Conservation (phyloP, 331 rosid species). For the Malus hybrid region DNA sequence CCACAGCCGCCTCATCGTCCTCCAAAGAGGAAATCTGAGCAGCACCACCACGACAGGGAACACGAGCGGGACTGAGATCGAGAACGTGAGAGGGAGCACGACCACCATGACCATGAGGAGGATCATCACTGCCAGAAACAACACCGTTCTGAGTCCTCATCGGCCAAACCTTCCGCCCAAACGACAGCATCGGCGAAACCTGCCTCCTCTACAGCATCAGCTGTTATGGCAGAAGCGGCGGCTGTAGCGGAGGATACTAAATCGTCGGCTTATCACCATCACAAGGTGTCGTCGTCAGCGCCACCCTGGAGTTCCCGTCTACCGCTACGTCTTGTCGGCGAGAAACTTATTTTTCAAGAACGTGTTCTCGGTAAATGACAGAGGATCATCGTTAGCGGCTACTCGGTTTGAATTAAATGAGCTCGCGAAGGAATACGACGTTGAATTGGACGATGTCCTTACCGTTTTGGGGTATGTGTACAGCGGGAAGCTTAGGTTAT, state of each 20-base stretch:
- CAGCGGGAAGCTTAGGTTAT: constrained; percentile 33
- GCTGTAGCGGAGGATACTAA: constrained; percentile 16
- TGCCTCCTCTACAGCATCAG: constrained; percentile 17
- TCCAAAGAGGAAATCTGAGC: constrained; percentile 62
- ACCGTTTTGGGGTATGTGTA: constrained; percentile 46
- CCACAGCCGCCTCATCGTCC: constrained; percentile 42
- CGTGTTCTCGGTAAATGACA: constrained; percentile 12
- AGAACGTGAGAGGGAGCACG: constrained; percentile 26
- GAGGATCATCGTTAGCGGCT: too few species aligned
- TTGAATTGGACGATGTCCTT: constrained; percentile 34
- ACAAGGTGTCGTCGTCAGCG: background rate
- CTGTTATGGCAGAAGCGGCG: constrained; percentile 3
- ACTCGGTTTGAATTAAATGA: constrained; percentile 27
- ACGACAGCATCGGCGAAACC: constrained; percentile 19
- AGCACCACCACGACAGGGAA: constrained; percentile 34
- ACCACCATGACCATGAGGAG: background rate
- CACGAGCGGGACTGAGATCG: constrained; percentile 4
- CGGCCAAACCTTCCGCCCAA: constrained; percentile 39
- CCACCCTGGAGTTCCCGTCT: constrained; percentile 31
- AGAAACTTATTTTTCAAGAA: constrained; percentile 39
- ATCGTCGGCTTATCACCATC: too few species aligned
- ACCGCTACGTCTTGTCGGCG: constrained; percentile 47
- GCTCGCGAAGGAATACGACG: constrained; percentile 36
- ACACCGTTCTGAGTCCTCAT: constrained; percentile 60
- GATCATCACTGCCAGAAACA: constrained; percentile 41